Percentiles rank a stretch among this genome's conserved stretches.
phyloP scores from a whole-genome alignment of 768 basidiomycete species.

The Cytidiella melzeri region DNA sequence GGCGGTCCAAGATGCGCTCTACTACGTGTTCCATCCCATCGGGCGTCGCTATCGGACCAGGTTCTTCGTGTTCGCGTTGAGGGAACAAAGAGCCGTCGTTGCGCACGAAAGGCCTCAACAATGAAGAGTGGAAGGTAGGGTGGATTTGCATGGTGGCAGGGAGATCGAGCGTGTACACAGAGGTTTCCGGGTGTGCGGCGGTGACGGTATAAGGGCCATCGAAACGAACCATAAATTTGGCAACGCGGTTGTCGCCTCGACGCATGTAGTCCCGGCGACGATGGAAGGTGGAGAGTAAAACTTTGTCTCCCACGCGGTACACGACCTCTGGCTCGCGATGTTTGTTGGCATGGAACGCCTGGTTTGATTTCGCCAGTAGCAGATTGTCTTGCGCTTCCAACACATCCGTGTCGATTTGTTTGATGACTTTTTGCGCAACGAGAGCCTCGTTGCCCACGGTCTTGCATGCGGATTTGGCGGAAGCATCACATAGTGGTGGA shows the following conservation, averaged over 20 bases:
- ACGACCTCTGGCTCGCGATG: slow-evolving; percentile 15
- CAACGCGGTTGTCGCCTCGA: slow-evolving; percentile 22
- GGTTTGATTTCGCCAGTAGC: slow-evolving; percentile 22
- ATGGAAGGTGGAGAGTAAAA: slow-evolving; percentile 31
- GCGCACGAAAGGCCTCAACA: slow-evolving; percentile 22
- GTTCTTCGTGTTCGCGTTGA: slow-evolving; percentile 17
- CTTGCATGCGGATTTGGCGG: slow-evolving; percentile 6
- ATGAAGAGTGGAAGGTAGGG: slow-evolving; percentile 31
- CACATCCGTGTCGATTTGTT: slow-evolving; percentile 15
- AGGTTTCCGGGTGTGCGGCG: slow-evolving; percentile 12
- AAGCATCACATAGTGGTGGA: slow-evolving; percentile 10
- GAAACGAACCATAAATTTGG: slow-evolving; percentile 36
- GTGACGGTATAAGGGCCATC: slow-evolving; percentile 24
- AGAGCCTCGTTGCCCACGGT: not conserved
- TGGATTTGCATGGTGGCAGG: slow-evolving; percentile 17
- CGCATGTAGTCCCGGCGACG: slow-evolving; percentile 22
- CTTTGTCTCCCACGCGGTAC: slow-evolving; percentile 27
- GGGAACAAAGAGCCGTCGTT: slow-evolving; percentile 37
- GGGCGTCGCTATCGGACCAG: slow-evolving; percentile 20
- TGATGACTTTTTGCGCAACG: slow-evolving; percentile 1
- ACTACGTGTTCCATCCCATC: slow-evolving; percentile 24
- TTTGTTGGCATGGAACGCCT: slow-evolving; percentile 24
- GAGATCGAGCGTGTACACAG: slow-evolving; percentile 21
- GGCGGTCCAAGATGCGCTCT: slow-evolving; percentile 26
- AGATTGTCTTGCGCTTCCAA: slow-evolving; percentile 31